phyloP scores from a whole-genome alignment of 805 yeast genomes.

The Barnettozyma californica region DNA sequence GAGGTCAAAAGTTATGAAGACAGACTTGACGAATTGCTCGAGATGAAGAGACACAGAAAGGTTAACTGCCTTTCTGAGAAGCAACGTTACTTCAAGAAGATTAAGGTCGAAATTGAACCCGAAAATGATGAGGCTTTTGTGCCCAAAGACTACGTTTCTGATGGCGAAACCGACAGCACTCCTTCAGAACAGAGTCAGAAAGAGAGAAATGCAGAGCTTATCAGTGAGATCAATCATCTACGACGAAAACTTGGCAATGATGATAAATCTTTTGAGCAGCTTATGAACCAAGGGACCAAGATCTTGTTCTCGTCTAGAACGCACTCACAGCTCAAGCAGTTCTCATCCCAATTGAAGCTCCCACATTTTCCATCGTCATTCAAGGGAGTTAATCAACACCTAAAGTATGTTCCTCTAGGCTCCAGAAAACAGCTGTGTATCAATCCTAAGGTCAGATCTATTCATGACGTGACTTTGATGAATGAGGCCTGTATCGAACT shows the following conservation, averaged over 20 bases:
- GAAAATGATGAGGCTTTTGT: slow-evolving; percentile 34
- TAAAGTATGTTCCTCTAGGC: slow-evolving; percentile 69
- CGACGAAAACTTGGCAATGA: slow-evolving; percentile 36
- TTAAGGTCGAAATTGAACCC: slow-evolving; percentile 22
- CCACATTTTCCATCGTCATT: slow-evolving; percentile 63
- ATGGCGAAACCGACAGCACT: slow-evolving; percentile 19
- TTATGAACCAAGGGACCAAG: slow-evolving; percentile 34
- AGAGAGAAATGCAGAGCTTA: slow-evolving; percentile 30
- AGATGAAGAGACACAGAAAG: slow-evolving; percentile 13
- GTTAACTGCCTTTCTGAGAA: slow-evolving; percentile 6
- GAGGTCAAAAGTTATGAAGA: slow-evolving; percentile 31
- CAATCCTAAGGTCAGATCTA: slow-evolving; percentile 50
- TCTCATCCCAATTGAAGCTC: slow-evolving; percentile 62
- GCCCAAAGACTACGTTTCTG: slow-evolving; percentile 36
- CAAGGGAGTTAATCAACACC: slow-evolving; percentile 40
- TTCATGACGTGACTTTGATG: slow-evolving; percentile 46
- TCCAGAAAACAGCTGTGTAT: slow-evolving; percentile 85
- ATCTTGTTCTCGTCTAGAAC: slow-evolving; percentile 80
- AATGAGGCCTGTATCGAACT: slow-evolving; percentile 80
- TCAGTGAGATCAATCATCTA: slow-evolving; percentile 44
- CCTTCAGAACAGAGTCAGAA: slow-evolving; percentile 4
- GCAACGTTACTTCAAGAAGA: slow-evolving; percentile 12
- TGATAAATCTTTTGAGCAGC: slow-evolving; percentile 14
- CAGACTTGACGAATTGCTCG: slow-evolving; percentile 27
- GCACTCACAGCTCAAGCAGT: slow-evolving; percentile 82